Conservation (phyloP, 331 rosid genomes). For the Acacia concinna region DNA sequence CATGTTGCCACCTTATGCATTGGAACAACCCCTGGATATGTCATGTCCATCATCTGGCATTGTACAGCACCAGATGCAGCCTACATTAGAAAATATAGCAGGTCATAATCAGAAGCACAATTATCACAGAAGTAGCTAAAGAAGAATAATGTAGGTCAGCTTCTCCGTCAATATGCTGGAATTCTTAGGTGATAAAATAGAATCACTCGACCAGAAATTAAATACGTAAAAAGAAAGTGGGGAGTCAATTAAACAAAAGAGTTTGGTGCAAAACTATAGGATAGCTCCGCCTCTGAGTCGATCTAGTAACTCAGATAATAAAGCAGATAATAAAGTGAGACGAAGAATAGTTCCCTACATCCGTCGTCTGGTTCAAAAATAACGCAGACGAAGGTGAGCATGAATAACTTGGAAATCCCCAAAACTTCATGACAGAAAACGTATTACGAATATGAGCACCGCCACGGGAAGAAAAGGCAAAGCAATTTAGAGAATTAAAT, state of each 20-base stretch:
- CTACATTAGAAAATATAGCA: conserved; percentile 44
- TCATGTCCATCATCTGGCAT: conserved; percentile 97
- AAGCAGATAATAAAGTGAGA: not conserved
- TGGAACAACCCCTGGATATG: conserved; percentile 94
- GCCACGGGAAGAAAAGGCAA: not conserved
- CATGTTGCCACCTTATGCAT: conserved; percentile 82
- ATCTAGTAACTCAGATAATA: not conserved
- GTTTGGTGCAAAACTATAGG: not conserved
- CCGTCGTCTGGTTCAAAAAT: not conserved
- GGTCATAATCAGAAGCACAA: conserved; percentile 19
- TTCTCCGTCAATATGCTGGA: not conserved
- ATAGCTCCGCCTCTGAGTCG: not conserved
- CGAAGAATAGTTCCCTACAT: not conserved
- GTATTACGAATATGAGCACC: not conserved
- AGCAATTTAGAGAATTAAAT: not conserved
- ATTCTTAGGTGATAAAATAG: not conserved
- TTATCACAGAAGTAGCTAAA: conserved; percentile 7
- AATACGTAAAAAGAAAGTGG: not conserved
- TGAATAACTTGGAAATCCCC: not conserved
- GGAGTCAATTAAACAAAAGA: not conserved
- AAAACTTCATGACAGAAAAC: not conserved
- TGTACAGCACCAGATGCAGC: conserved; percentile 99
- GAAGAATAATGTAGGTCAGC: not conserved
- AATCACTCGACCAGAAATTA: not conserved
- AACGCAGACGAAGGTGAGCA: not conserved